These are phyloP conservation scores for Mallotus japonicus DNA, from an alignment of 441 rosid genomes.

Conservation along the genomic window DNA sequence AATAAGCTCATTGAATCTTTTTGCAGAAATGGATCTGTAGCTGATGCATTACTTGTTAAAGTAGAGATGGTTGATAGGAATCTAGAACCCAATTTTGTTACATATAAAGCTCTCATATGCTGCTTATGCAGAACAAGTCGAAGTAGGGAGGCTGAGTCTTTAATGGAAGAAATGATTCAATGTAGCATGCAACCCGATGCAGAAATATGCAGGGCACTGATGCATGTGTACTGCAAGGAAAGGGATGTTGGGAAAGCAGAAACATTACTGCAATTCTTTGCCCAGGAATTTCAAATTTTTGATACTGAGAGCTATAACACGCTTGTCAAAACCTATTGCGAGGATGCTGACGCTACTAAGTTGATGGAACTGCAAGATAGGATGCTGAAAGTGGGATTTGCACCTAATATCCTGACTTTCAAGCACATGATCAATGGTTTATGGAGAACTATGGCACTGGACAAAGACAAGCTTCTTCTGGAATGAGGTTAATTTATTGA, in stretches of 20 bases:
- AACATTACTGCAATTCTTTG: slow-evolving; percentile 47
- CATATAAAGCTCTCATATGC: slow-evolving; percentile 53
- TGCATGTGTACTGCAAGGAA: slow-evolving; percentile 53
- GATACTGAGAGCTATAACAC: slow-evolving; percentile 59
- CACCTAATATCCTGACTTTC: slow-evolving; percentile 54
- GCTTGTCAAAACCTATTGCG: slow-evolving; percentile 38
- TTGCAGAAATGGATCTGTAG: slow-evolving; percentile 38
- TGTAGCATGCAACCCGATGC: slow-evolving; percentile 45
- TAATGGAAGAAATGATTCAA: slow-evolving; percentile 62
- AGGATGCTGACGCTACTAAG: slow-evolving; percentile 41
- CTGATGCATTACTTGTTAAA: slow-evolving; percentile 58
- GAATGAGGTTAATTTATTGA: slow-evolving; percentile 15
- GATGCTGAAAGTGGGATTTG: slow-evolving; percentile 62
- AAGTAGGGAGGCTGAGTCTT: slow-evolving; percentile 46
- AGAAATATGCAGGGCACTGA: slow-evolving; percentile 50
- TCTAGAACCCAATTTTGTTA: slow-evolving; percentile 27
- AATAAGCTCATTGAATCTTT: slow-evolving; percentile 52
- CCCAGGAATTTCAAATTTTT: slow-evolving; percentile 50
- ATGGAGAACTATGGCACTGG: slow-evolving; percentile 20
- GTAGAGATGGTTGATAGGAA: slow-evolving; percentile 39
- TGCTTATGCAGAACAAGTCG: slow-evolving; percentile 53
- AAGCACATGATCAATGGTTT: slow-evolving; percentile 53
- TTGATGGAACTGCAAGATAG: slow-evolving; percentile 64
- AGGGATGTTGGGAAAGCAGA: slow-evolving; percentile 55
- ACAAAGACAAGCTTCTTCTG: slow-evolving; percentile 15